Evolutionary conservation across 192 early-diverging fungal genomes (phyloP), one percentile per base, ranked within the genome.

Genomic region (Coemansia sp.): DNA sequence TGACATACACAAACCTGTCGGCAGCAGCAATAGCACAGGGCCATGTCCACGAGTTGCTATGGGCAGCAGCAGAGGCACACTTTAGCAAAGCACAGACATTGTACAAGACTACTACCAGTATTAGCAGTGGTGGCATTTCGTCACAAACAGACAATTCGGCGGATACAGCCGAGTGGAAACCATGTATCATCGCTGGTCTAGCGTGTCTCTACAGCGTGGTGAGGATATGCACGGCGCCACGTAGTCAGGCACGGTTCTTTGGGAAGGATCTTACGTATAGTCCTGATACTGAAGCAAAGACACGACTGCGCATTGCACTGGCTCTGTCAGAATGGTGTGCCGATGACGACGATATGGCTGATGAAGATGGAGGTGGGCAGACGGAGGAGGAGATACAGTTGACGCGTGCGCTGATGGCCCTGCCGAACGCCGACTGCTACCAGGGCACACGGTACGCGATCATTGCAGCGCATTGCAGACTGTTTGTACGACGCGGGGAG

Each of bases 261-360:
- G 45, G 63, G 16, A 40, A 11, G 12, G 22, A n/a, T 6, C 11
- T 69, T 8, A 48, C 63, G 21, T 15, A 70, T 22, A 70, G 70
- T 7, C 70, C 78, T 2, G 78, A 81, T 15, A 67, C 70, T 8
- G 78, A 81, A 39, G 70, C 73, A 10, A 66, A 55, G 59, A 81
- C 78, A 40, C 78, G 78, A 40, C 45, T 81, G 57, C 69, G 78
- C 59, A 75, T 81, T 26, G 78, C 78, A 0, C 65, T 70, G 61
- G 67, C 67, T 9, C 67, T 81, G 18, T 66, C 52, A 6, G 70
- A 76, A 42, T 81, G 78, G 78, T 19, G 65, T 40, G 61, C 52
- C 48, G 60, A 56, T 46, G 8, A 55, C 8, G 41, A 26, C 26
- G 3, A 26, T 26, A 3, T 26, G 41, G 6, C 8, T 32, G n/a